phyloP scores from a whole-genome alignment of 495 filamentous ascomycete species.

The Letharia columbiana region DNA sequence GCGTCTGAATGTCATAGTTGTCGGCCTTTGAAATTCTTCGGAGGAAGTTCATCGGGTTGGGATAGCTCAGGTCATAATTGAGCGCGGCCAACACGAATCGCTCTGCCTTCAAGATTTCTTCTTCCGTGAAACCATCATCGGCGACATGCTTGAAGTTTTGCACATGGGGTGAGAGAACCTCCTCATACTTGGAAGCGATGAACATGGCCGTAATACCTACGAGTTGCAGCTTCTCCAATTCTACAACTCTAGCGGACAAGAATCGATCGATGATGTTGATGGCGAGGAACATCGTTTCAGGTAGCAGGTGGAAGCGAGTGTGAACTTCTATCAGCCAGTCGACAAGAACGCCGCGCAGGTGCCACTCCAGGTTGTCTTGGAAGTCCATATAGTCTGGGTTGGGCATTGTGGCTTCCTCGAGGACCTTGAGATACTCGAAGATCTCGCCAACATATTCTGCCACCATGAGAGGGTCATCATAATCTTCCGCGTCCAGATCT shows the following conservation, averaged over 20 bases:
- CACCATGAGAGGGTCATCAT: constrained; percentile 92
- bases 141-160: constrained; percentile 94
- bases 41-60: constrained; percentile 99
- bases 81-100: constrained; percentile 83
- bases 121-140: constrained; percentile 93
- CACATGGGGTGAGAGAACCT: constrained; percentile 92
- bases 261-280: constrained; percentile 99
- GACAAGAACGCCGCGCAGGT: constrained; percentile 93
- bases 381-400: constrained; percentile 92
- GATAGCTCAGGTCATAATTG: constrained; percentile 96
- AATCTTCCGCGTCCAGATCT: constrained; percentile 75
- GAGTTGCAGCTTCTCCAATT: constrained; percentile 88
- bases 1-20: constrained; percentile 94
- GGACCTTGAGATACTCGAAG: constrained; percentile 86
- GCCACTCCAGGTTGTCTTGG: constrained; percentile 93
- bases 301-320: constrained; percentile 89
- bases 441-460: constrained; percentile 96
- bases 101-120: constrained; percentile 93
- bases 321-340: constrained; percentile 99
- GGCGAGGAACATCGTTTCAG: constrained; percentile 94
- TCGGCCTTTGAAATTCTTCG: constrained; percentile 97
- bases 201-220: constrained; percentile 98
- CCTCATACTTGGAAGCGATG: constrained; percentile 98
- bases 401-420: constrained; percentile 74
- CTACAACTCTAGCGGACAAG: constrained; percentile 84